phyloP scores from a whole-genome alignment of 2,329 filamentous ascomycete genomes.

The Diaporthe sp. region DNA sequence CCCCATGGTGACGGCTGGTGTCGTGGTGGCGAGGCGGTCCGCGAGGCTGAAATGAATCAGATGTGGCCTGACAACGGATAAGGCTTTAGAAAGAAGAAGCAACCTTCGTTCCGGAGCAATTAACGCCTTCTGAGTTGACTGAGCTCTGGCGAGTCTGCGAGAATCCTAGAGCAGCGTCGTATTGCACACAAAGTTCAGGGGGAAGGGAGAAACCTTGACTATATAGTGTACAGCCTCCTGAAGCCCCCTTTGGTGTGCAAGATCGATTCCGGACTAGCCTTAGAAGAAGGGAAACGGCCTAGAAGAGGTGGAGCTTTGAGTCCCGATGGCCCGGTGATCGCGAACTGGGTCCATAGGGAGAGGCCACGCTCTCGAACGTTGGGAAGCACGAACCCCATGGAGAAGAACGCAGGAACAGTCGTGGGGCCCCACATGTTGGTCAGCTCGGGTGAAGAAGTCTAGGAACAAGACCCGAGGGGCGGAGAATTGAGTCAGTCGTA shows the following conservation, averaged over 20 bases:
- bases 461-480: neutral
- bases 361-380: slow-evolving; percentile 20
- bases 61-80: neutral
- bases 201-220: neutral
- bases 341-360: neutral
- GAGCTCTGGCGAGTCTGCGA: neutral
- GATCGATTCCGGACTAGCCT: neutral
- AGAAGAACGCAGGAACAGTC: slow-evolving; percentile 1
- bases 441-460: neutral
- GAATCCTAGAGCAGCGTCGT: neutral
- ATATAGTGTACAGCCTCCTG: slow-evolving; percentile 26
- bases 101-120: neutral
- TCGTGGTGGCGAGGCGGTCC: neutral
- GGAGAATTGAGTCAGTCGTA: slow-evolving; percentile 22
- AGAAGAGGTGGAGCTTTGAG: neutral
- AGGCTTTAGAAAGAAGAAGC: neutral
- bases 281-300: neutral
- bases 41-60: neutral
- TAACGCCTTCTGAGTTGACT: no score
- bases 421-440: slow-evolving; percentile 6
- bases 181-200: neutral
- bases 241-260: slow-evolving; percentile 2
- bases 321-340: slow-evolving; percentile 12
- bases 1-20: neutral
- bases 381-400: slow-evolving; percentile 16